Evolutionary conservation across 2,329 filamentous ascomycete species (phyloP).

Genomic region (Talaromyces sp.): DNA sequence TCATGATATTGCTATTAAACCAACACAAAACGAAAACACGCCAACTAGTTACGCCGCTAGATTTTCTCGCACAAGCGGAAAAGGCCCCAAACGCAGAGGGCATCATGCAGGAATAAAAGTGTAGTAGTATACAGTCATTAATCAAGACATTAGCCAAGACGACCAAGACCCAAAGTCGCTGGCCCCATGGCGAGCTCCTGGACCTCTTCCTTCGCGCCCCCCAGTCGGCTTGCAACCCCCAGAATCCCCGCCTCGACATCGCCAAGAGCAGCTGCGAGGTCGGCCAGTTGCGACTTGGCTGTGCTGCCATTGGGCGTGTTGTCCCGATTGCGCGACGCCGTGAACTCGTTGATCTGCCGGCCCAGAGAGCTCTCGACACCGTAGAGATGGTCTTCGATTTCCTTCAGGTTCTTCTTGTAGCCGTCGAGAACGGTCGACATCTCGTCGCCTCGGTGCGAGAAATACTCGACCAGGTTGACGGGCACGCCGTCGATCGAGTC

Average conservation of each 20-base stretch:
- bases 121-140: background rate
- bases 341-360: slow-evolving; percentile 56
- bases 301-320: slow-evolving; percentile 35
- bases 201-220: slow-evolving; percentile 55
- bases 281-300: slow-evolving; percentile 39
- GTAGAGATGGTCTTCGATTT: slow-evolving; percentile 62
- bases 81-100: background rate
- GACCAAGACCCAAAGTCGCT: slow-evolving; percentile 22
- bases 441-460: slow-evolving; percentile 58
- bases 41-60: background rate
- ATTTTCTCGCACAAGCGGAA: background rate
- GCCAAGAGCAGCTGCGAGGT: slow-evolving; percentile 54
- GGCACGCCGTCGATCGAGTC: slow-evolving; percentile 48
- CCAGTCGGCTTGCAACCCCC: slow-evolving; percentile 58
- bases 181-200: slow-evolving; percentile 51
- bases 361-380: slow-evolving; percentile 58
- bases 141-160: slow-evolving; percentile 11
- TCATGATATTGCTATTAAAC: background rate
- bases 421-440: slow-evolving; percentile 54
- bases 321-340: slow-evolving; percentile 36
- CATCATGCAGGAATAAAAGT: background rate
- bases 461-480: slow-evolving; percentile 59
- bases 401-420: slow-evolving; percentile 55
- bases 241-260: slow-evolving; percentile 64
- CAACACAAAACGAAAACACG: background rate